Evolutionary conservation across 2,329 filamentous ascomycete species (phyloP), one percentile per base, ranked within the genome.

Genomic region (Helotiales sp.): DNA sequence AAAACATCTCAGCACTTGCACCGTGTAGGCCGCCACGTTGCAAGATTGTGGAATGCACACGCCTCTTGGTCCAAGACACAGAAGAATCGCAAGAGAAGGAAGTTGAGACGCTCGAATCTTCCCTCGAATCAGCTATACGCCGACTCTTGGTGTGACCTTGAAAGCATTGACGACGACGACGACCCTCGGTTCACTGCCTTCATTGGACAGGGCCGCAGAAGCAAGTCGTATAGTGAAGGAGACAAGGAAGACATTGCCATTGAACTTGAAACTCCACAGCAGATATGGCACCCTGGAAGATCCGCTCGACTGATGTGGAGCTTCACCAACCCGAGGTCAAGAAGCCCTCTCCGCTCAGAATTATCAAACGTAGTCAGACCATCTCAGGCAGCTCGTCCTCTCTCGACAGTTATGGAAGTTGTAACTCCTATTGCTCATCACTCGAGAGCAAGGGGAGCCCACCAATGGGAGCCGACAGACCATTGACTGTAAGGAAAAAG

Each of bases 331-430:
- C 68, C 59, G 70, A 72, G 61, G 66, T 70, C 51, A 55, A 67
- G 38, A 65, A 64, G 55, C 77, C 80, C 17, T 73, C 73, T 30
- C 82, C 82, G 10, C 68, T 84, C 31, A 76, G 78, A 38, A 80
- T 84, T 65, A 68, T 77, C 65, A 84, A 82, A 66, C 71, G 72
- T 70, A 63, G 62, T 66, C 62, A 65, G 54, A 67, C 63, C 69
- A 58, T 71, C 54, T 47, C 66, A 63, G 51, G 65, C 60, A 60
- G 66, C 58, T 53, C 61, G 44, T 22, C 66, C 56, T 48, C 65
- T 50, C 48, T 60, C 59, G 59, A 67, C 53, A 47, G 54, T 57
- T 36, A 61, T 55, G 54, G 66, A 64, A 44, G 60, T 63, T 60
- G 64, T 34, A 51, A 61, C 54, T 24, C 59, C 46, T 65, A 63